Percentiles rank a stretch among this genome's conserved stretches.
phyloP scores from a whole-genome alignment of 2,329 filamentous ascomycete genomes.

The Cladosporium phlei region DNA sequence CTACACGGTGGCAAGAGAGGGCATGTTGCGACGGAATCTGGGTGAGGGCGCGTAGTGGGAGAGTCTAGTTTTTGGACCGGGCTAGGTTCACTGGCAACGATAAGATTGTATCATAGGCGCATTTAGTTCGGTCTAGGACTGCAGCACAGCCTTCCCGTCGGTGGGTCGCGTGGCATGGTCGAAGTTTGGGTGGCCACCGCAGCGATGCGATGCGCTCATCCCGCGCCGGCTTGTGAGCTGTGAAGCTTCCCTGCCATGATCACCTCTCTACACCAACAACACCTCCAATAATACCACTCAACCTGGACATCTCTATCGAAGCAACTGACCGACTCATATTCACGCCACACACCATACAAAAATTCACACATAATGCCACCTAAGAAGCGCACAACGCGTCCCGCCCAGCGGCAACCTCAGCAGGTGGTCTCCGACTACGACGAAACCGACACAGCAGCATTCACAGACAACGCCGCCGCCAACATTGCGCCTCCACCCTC shows the following conservation, averaged over 20 bases:
- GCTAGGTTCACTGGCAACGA: no score
- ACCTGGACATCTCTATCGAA: no score
- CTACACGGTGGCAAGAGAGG: neutral
- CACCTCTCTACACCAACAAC: neutral
- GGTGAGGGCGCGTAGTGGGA: neutral
- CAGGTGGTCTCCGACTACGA: slow-evolving; percentile 40
- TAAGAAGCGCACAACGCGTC: slow-evolving; percentile 7
- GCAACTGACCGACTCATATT: no score
- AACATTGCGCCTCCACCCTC: slow-evolving; percentile 41
- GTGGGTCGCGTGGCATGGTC: slow-evolving; percentile 11
- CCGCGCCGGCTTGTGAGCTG: neutral
- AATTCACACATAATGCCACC: slow-evolving; percentile 2
- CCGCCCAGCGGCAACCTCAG: slow-evolving; percentile 15
- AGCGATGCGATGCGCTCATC: neutral
- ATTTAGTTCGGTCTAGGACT: no score
- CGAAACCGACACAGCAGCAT: slow-evolving; percentile 43
- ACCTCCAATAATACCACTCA: no score
- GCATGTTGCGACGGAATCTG: neutral
- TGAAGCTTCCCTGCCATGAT: slow-evolving; percentile 5
- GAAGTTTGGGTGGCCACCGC: slow-evolving; percentile 6
- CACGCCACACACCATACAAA: no score
- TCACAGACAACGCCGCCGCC: slow-evolving; percentile 19
- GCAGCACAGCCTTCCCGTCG: neutral
- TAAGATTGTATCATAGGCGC: no score
- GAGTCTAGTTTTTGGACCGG: no score